Percentiles rank a stretch among this genome's conserved stretches.
Conservation (phyloP, 106 monocot genomes). For the Cymbidium sinense region DNA sequence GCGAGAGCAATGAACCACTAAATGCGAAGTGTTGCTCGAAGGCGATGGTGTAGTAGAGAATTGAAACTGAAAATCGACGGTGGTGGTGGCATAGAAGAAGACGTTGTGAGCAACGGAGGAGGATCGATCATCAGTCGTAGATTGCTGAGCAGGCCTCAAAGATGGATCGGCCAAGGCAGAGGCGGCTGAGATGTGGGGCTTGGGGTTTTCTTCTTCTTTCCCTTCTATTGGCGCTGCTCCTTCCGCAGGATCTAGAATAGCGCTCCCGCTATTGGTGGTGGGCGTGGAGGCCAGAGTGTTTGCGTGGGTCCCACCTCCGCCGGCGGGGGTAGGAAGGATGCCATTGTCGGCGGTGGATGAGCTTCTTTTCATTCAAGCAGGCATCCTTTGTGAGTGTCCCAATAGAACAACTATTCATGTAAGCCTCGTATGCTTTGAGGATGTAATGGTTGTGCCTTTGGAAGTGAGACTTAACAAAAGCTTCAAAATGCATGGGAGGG, state of each 20-base stretch:
- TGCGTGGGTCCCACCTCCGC: background rate
- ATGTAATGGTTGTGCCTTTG: slow-evolving; percentile 39
- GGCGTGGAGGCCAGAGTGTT: slow-evolving; percentile 8
- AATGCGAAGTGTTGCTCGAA: too few relatives aligned
- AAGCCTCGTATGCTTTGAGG: slow-evolving; percentile 69
- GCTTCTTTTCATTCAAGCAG: slow-evolving; percentile 32
- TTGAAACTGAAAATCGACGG: too few relatives aligned
- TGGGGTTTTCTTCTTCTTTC: too few relatives aligned
- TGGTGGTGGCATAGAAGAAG: too few relatives aligned
- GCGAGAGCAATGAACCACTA: too few relatives aligned
- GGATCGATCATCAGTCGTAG: too few relatives aligned
- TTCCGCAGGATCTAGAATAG: slow-evolving; percentile 27
- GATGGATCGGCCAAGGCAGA: too few relatives aligned
- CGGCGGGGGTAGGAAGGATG: background rate
- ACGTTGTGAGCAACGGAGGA: too few relatives aligned
- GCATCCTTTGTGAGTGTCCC: slow-evolving; percentile 61
- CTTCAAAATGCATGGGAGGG: slow-evolving; percentile 89
- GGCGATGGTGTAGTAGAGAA: too few relatives aligned
- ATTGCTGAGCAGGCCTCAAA: too few relatives aligned
- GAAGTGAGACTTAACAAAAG: slow-evolving; percentile 58
- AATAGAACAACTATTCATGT: slow-evolving; percentile 44
- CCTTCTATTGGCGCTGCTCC: too few relatives aligned
- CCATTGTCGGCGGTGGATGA: slow-evolving; percentile 10
- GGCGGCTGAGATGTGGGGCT: too few relatives aligned
- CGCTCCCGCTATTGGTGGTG: slow-evolving; percentile 1